Conservation (phyloP, 1,284 basidiomycete genomes). For the Ceratobasidium sp. region DNA sequence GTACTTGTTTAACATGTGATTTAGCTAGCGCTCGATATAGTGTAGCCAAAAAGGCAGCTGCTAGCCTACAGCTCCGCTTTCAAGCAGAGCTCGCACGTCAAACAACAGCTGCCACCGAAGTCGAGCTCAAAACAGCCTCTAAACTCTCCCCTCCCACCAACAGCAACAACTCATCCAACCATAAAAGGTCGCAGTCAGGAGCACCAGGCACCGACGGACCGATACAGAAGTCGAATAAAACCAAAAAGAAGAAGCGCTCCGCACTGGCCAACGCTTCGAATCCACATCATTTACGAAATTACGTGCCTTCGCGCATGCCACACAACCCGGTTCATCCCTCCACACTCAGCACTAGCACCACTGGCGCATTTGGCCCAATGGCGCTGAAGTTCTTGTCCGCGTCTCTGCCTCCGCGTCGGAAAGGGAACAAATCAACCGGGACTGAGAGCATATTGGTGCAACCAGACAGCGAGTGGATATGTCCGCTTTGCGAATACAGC, state of each 20-base stretch:
- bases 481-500: conserved; percentile 86
- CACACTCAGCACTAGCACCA: conserved; percentile 56
- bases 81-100: conserved; percentile 71
- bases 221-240: conserved; percentile 56
- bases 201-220: neutral
- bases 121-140: conserved; percentile 57
- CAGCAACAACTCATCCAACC: neutral
- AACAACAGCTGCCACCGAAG: conserved; percentile 62
- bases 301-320: conserved; percentile 80
- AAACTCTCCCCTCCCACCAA: conserved; percentile 50
- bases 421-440: conserved; percentile 51
- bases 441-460: conserved; percentile 28
- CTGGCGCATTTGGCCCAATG: conserved; percentile 66
- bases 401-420: conserved; percentile 67
- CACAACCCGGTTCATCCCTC: conserved; percentile 60
- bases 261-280: conserved; percentile 87
- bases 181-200: neutral
- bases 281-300: conserved; percentile 89
- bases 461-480: conserved; percentile 86
- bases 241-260: conserved; percentile 90
- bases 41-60: conserved; percentile 72
- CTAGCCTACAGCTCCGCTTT: conserved; percentile 69
- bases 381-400: conserved; percentile 74
- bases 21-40: conserved; percentile 71
- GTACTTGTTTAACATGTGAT: conserved; percentile 52